Conservation (phyloP, 225 moss, liverwort and hornwort species). For the Polytrichum formosum region DNA sequence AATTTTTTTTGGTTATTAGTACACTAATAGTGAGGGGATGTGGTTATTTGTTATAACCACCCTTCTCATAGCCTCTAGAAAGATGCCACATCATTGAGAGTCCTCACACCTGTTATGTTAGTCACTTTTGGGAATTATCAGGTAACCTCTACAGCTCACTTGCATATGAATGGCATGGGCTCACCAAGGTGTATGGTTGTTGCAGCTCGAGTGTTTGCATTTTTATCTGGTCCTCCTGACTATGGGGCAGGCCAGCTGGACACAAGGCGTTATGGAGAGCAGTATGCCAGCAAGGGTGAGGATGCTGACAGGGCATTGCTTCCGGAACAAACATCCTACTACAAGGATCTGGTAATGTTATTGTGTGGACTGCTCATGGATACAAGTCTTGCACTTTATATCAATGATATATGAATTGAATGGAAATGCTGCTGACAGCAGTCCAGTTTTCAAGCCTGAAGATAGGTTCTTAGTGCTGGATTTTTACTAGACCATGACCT, state of each 20-base stretch:
- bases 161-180: background rate
- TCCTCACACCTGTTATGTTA: too few relatives aligned
- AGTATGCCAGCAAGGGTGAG: slow-evolving; percentile 92
- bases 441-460: too few relatives aligned
- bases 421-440: too few relatives aligned
- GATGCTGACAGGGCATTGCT: slow-evolving; percentile 99
- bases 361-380: background rate
- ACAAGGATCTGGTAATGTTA: slow-evolving; percentile 82
- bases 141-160: background rate
- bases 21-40: too few relatives aligned
- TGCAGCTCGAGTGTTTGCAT: slow-evolving; percentile 95
- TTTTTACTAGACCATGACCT: too few relatives aligned
- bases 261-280: slow-evolving; percentile 97
- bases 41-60: too few relatives aligned
- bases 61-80: too few relatives aligned
- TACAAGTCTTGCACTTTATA: background rate
- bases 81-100: too few relatives aligned
- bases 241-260: slow-evolving; percentile 96
- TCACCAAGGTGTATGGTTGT: background rate
- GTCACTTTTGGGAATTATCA: too few relatives aligned
- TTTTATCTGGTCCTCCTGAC: slow-evolving; percentile 98
- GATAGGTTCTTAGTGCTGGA: too few relatives aligned
- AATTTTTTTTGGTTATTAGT: too few relatives aligned
- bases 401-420: too few relatives aligned
- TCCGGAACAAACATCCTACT: slow-evolving; percentile 94